Evolutionary conservation across 1,284 basidiomycete genomes (phyloP).

Genomic region (Athelia sp.): DNA sequence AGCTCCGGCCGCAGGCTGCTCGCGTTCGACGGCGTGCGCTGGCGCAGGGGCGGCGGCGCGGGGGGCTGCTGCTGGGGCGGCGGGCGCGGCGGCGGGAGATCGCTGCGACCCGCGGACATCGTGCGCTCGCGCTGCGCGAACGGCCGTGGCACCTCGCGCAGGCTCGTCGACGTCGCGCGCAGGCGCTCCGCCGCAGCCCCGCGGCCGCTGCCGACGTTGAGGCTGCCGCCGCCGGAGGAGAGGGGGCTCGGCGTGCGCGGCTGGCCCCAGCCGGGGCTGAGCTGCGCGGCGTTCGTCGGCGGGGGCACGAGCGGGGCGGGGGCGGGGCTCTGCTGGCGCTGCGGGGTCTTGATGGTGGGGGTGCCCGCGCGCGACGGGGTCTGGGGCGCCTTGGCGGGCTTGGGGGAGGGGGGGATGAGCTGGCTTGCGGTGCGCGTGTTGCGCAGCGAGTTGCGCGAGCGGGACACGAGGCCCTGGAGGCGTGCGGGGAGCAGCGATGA

Average conservation of each 20-base stretch:
- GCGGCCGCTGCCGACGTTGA: not conserved
- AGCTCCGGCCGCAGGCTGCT: not conserved
- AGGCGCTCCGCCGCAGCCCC: not conserved
- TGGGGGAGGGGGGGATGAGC: not conserved
- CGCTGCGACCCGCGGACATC: not conserved
- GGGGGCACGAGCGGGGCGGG: not conserved
- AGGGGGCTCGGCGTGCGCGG: not conserved
- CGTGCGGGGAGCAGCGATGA: slow-evolving; percentile 27
- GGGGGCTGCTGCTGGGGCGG: slow-evolving; percentile 9
- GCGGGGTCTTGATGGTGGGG: not conserved
- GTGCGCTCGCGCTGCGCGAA: not conserved
- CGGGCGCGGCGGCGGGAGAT: slow-evolving; percentile 7
- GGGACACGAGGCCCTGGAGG: not conserved
- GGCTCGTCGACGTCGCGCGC: not conserved
- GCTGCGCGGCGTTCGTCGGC: not conserved
- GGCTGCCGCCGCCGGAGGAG: not conserved
- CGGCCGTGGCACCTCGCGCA: not conserved
- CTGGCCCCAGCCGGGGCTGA: not conserved
- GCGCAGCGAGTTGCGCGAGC: not conserved
- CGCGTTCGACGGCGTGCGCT: slow-evolving; percentile 10
- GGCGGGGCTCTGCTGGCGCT: not conserved
- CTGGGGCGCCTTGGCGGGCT: not conserved
- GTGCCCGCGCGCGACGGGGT: not conserved
- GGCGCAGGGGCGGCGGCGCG: slow-evolving; percentile 7
- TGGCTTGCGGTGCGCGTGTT: not conserved